Base-by-base conservation (phyloP, 768 basidiomycete species). In the Hypholoma sublateritium region DNA sequence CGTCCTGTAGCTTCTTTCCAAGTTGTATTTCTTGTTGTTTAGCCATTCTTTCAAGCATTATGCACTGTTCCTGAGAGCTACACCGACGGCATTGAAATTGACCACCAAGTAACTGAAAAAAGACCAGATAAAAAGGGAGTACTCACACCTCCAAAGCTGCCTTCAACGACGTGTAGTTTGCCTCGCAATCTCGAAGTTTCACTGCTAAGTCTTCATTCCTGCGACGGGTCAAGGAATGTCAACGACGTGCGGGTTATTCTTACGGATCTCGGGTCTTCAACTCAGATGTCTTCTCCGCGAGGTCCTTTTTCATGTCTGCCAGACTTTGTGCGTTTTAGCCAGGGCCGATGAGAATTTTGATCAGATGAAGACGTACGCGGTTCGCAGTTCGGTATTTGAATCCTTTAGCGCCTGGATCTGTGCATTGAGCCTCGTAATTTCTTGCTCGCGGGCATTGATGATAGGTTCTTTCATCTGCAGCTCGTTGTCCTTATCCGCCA, bases 401-500 rank as follows among this genome's bases (percentile, higher is more conserved):
- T 53, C 42, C 5, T 16, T 14, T 17, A 53, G 25, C 42, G 43
- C 42, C 21, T 44, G 32, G 19, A 43, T 19, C 17, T 53, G 19
- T 8, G 21, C 42, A 35, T 14, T 41, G n/a, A 53, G 53, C 21
- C 32, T 8, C 8, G 34, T 32, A 5, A 53, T n/a, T 7, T 53
- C 43, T 21, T 25, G 42, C 9, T 45, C 28, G 11, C 42, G n/a
- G 0, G 53, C 14, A 19, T 24, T 22, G 32, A 53, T 45, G 50
- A 17, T 43, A 57, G 56, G 50, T 34, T 62, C 59, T 44, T 53
- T 55, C 24, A 42, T 58, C 39, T 57, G 56, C 5, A 70, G 24
- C 41, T 67, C 67, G 9, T 41, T 43, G 16, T 68, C 65, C 32
- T 59, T 63, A 21, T 66, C 62, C 2, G 51, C 60, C 16, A 67